Conservation (phyloP, 306 rosid species). For the Inga leiocalycina region DNA sequence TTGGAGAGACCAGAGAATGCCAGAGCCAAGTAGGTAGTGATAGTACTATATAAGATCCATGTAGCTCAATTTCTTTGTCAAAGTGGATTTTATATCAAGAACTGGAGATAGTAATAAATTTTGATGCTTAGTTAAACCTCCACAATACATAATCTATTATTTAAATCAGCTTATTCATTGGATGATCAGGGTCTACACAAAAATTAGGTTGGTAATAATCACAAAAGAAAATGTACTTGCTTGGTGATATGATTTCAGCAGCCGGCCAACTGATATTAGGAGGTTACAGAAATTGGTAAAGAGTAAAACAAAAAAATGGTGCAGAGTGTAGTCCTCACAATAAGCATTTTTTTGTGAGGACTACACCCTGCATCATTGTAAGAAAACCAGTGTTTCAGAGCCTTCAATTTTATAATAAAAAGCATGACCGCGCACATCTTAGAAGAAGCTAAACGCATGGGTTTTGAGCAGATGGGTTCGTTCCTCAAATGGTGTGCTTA, state of each 20-base stretch:
- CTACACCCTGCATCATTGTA: background rate
- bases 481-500: background rate
- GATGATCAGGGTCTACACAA: slow-evolving; percentile 6
- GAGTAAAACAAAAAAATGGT: too few relatives aligned
- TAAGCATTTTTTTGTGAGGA: too few relatives aligned
- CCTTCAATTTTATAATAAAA: background rate
- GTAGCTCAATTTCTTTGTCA: too few relatives aligned
- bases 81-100: too few relatives aligned
- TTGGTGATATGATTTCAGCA: slow-evolving; percentile 11
- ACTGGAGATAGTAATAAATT: background rate
- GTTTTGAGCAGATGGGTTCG: background rate
- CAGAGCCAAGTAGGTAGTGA: background rate
- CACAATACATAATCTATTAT: slow-evolving; percentile 16
- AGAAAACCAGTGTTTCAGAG: background rate
- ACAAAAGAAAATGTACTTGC: background rate
- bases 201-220: background rate
- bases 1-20: slow-evolving; percentile 20
- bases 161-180: background rate
- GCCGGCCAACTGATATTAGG: slow-evolving; percentile 9
- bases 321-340: too few relatives aligned
- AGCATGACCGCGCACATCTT: background rate
- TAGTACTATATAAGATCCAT: background rate
- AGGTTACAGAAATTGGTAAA: background rate
- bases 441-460: slow-evolving; percentile 12
- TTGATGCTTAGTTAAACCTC: slow-evolving; percentile 4